Evolutionary conservation across 441 rosid species (phyloP).

Genomic region (Adansonia gregorii): DNA sequence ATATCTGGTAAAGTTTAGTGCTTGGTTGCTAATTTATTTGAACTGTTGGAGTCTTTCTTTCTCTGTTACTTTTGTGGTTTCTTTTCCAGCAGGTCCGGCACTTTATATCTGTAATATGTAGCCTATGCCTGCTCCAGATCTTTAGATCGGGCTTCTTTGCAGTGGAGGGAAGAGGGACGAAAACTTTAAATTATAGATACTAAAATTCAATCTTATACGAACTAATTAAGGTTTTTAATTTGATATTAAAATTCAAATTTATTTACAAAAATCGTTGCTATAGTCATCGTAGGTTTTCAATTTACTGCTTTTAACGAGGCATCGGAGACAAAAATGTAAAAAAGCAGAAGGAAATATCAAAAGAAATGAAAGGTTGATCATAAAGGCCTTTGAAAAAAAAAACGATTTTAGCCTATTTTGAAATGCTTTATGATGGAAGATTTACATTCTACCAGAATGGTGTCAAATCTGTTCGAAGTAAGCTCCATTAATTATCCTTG

Average conservation of each 20-base stretch:
- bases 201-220: too few relatives aligned
- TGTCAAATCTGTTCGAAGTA: constrained; percentile 18
- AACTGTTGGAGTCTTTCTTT: not conserved
- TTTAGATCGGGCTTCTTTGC: not conserved
- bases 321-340: not conserved
- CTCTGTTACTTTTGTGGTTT: not conserved
- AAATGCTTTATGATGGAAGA: not conserved
- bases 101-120: not conserved
- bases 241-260: too few relatives aligned
- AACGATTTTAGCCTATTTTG: not conserved
- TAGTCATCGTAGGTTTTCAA: not conserved
- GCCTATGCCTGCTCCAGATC: not conserved
- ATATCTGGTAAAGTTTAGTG: not conserved
- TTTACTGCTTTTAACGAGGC: not conserved
- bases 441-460: not conserved
- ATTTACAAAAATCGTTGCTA: not conserved
- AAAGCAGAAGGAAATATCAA: not conserved
- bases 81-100: not conserved
- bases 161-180: not conserved
- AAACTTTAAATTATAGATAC: not conserved
- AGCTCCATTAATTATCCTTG: not conserved
- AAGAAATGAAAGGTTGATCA: too few relatives aligned
- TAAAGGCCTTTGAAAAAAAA: too few relatives aligned
- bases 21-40: not conserved
- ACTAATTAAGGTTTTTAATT: too few relatives aligned